Conservation (phyloP, 2,329 filamentous ascomycete genomes). For the Lasiodiplodia sp. region DNA sequence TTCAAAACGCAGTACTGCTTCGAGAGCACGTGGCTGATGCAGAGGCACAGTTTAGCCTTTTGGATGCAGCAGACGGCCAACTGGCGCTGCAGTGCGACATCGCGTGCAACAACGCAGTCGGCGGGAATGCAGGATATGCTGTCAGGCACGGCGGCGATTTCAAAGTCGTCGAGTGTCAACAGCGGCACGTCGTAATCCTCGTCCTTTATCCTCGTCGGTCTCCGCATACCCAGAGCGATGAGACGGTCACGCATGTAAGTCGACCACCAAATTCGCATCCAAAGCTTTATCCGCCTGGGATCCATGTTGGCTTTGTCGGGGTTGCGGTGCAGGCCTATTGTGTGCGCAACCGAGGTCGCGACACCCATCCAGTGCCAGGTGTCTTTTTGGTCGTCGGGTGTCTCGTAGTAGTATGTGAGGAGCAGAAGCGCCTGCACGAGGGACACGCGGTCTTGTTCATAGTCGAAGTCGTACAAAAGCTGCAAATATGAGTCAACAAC, state of each 20-base stretch:
- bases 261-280: slow-evolving; percentile 98
- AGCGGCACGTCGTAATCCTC: slow-evolving; percentile 95
- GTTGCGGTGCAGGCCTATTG: slow-evolving; percentile 90
- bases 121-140: slow-evolving; percentile 72
- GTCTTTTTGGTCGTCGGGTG: slow-evolving; percentile 94
- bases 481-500: slow-evolving; percentile 44
- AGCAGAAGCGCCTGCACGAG: slow-evolving; percentile 87
- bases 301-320: slow-evolving; percentile 80
- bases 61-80: slow-evolving; percentile 89
- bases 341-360: slow-evolving; percentile 89
- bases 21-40: slow-evolving; percentile 86
- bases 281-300: slow-evolving; percentile 75
- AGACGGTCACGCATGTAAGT: slow-evolving; percentile 94
- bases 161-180: slow-evolving; percentile 84
- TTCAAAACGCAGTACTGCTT: slow-evolving; percentile 93
- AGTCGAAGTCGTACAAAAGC: slow-evolving; percentile 94
- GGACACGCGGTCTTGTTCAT: slow-evolving; percentile 86
- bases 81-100: slow-evolving; percentile 75
- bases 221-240: slow-evolving; percentile 90
- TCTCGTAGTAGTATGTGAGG: slow-evolving; percentile 98
- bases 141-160: slow-evolving; percentile 72
- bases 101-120: slow-evolving; percentile 74
- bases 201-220: slow-evolving; percentile 89
- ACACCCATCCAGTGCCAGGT: slow-evolving; percentile 99
- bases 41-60: slow-evolving; percentile 87